Percentiles rank a stretch among this genome's conserved stretches.
phyloP scores from a whole-genome alignment of 768 basidiomycete genomes.

The Saitozyma podzolica region DNA sequence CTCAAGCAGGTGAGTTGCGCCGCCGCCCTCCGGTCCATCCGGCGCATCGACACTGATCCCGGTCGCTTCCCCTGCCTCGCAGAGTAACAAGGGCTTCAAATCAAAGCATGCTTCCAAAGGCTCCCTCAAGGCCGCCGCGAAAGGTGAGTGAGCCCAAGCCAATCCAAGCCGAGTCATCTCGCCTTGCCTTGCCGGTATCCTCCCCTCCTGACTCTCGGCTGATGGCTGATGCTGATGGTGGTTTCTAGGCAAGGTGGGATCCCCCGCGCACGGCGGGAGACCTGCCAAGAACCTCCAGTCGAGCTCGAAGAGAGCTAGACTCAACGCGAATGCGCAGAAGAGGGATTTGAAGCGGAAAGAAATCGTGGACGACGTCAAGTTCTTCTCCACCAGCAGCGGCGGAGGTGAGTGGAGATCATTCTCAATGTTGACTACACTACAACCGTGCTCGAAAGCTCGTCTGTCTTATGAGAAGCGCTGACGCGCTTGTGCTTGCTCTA shows the following conservation, averaged over 20 bases:
- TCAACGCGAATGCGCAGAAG: slow-evolving; percentile 59
- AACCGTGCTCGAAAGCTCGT: slow-evolving; percentile 67
- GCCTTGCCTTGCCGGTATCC: not conserved
- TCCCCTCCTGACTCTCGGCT: not conserved
- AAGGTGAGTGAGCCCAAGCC: slow-evolving; percentile 63
- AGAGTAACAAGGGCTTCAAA: slow-evolving; percentile 92
- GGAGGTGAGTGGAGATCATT: slow-evolving; percentile 25
- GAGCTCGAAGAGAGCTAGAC: slow-evolving; percentile 41
- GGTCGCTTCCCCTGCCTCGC: not conserved
- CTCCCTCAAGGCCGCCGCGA: slow-evolving; percentile 75
- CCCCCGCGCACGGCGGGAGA: slow-evolving; percentile 38
- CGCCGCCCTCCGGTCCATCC: not conserved
- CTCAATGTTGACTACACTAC: not conserved
- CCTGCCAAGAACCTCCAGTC: slow-evolving; percentile 56
- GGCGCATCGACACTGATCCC: slow-evolving; percentile 7
- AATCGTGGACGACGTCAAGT: slow-evolving; percentile 78
- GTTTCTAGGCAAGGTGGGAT: slow-evolving; percentile 59
- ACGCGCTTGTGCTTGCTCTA: slow-evolving; percentile 59
- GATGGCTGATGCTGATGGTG: not conserved
- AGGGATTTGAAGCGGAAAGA: slow-evolving; percentile 76
- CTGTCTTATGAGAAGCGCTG: too few relatives aligned
- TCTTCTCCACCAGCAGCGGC: slow-evolving; percentile 45
- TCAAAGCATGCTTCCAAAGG: slow-evolving; percentile 86
- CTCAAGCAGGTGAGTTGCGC: slow-evolving; percentile 70
- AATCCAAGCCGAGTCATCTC: not conserved